These are phyloP conservation scores for Herpotrichia juniperi DNA, from an alignment of 2,329 filamentous ascomycete species.

Conservation along the genomic window DNA sequence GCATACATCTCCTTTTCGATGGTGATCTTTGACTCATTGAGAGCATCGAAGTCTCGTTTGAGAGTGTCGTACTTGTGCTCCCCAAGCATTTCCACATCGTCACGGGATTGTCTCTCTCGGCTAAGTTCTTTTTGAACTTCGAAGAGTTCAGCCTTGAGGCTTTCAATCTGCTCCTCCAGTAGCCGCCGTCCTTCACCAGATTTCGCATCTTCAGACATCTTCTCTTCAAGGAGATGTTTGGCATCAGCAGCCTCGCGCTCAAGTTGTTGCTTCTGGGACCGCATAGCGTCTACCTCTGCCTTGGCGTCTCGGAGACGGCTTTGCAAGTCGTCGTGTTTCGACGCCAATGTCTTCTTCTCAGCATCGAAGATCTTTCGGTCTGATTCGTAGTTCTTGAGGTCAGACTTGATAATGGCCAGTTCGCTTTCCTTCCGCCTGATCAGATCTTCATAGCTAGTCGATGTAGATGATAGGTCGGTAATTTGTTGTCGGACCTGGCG, in stretches of 20 bases:
- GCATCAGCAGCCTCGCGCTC: conserved; percentile 89
- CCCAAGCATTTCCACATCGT: conserved; percentile 88
- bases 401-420: conserved; percentile 79
- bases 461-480: conserved; percentile 84
- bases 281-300: conserved; percentile 85
- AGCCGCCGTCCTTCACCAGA: conserved; percentile 79
- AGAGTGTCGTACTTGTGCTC: conserved; percentile 86
- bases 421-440: conserved; percentile 95
- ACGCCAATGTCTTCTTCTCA: conserved; percentile 72
- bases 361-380: conserved; percentile 80
- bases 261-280: conserved; percentile 80
- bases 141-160: conserved; percentile 85
- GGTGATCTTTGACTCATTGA: conserved; percentile 94
- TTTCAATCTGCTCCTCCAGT: conserved; percentile 84
- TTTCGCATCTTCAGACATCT: conserved; percentile 87
- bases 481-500: conserved; percentile 83
- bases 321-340: conserved; percentile 80
- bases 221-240: conserved; percentile 82
- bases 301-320: conserved; percentile 81
- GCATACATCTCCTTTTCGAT: conserved; percentile 98
- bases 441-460: conserved; percentile 93
- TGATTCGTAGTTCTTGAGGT: conserved; percentile 81
- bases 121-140: conserved; percentile 87
- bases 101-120: conserved; percentile 87
- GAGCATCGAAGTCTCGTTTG: conserved; percentile 80